Conservation (phyloP, 768 basidiomycete species). For the Pleurotus sapidus region DNA sequence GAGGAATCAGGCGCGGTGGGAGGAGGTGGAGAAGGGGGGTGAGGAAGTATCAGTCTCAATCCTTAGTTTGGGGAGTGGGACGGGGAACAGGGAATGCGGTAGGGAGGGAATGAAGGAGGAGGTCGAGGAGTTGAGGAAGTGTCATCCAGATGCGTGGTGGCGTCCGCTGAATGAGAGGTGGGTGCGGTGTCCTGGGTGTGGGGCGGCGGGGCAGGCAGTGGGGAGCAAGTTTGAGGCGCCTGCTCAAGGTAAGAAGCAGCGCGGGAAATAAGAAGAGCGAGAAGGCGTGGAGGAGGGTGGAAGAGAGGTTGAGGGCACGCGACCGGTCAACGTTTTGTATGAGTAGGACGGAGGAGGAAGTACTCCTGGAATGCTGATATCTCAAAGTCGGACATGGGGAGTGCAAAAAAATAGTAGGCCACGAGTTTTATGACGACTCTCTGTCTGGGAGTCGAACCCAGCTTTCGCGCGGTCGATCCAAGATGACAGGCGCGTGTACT, state of each 20-base stretch:
- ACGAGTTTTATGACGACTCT: too few species aligned
- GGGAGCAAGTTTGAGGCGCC: slow-evolving; percentile 8
- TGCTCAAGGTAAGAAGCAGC: background rate
- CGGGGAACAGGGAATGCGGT: too few species aligned
- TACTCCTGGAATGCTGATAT: too few species aligned
- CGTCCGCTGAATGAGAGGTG: background rate
- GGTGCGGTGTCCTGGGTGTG: slow-evolving; percentile 7
- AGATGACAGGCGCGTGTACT: too few species aligned
- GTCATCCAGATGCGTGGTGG: slow-evolving; percentile 10
- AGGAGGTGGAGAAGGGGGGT: background rate
- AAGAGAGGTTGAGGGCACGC: background rate
- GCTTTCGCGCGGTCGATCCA: too few species aligned
- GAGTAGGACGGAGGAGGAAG: background rate
- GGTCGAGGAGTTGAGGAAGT: slow-evolving; percentile 8
- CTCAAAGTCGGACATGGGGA: too few species aligned
- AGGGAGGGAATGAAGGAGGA: too few species aligned
- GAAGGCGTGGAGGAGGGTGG: slow-evolving; percentile 8
- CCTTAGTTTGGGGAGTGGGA: too few species aligned
- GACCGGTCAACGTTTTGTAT: slow-evolving; percentile 9
- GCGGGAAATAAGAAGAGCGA: slow-evolving; percentile 1
- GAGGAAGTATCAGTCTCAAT: too few species aligned
- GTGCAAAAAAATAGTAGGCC: too few species aligned
- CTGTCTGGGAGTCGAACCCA: too few species aligned
- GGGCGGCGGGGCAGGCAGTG: slow-evolving; percentile 1
- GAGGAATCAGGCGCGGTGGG: background rate